Evolutionary conservation across 2,329 filamentous ascomycete species (phyloP).

Genomic region (Calonectria crousiana): DNA sequence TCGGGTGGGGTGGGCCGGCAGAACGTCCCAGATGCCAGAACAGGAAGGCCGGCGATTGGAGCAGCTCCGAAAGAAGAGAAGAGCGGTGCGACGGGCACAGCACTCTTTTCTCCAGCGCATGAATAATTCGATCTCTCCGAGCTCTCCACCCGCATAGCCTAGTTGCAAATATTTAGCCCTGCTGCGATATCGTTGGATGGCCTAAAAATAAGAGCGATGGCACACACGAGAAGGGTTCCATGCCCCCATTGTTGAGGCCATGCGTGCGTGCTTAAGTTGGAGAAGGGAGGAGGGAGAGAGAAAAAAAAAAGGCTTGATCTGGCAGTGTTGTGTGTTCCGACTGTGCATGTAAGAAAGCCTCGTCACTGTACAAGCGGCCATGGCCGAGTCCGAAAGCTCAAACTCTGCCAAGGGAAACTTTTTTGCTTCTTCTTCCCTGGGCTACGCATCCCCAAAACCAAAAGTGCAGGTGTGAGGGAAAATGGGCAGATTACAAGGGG

Average conservation of each 20-base stretch:
- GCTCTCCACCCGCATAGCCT: background rate
- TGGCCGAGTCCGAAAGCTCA: background rate
- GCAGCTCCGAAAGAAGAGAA: background rate
- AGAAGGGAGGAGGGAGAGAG: background rate
- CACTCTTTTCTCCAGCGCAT: background rate
- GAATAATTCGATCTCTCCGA: conserved; percentile 10
- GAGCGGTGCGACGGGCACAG: background rate
- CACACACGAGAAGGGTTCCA: background rate
- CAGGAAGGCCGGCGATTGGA: conserved; percentile 22
- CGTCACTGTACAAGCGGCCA: background rate
- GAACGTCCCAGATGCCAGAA: conserved; percentile 15
- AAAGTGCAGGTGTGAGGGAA: background rate
- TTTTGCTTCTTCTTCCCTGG: background rate
- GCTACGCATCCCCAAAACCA: background rate
- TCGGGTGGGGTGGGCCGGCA: conserved; percentile 1
- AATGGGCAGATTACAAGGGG: conserved; percentile 16
- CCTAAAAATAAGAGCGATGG: background rate
- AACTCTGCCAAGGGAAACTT: conserved; percentile 5
- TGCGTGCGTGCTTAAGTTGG: background rate
- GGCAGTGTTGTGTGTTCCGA: background rate
- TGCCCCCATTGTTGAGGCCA: background rate
- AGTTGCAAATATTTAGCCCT: background rate
- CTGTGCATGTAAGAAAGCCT: background rate
- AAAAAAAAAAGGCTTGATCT: background rate
- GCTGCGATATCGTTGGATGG: background rate